phyloP scores from a whole-genome alignment of 108 stramenopile species.

The Pseudonitzschia multiseries region DNA sequence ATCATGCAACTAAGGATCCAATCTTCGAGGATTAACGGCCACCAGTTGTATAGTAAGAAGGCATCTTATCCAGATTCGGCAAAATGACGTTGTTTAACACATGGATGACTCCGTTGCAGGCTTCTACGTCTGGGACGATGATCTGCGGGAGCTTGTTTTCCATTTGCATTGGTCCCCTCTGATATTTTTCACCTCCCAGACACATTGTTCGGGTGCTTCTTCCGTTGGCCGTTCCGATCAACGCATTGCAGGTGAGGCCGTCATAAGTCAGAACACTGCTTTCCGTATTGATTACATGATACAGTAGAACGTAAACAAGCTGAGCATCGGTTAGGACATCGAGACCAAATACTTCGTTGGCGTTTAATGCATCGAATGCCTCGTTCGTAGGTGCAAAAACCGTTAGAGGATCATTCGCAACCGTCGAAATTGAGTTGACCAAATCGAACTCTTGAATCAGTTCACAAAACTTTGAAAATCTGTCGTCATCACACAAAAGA shows the following conservation, averaged over 20 bases:
- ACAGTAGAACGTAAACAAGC: background rate
- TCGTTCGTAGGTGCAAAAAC: constrained; percentile 15
- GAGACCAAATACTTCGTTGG: background rate
- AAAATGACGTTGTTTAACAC: background rate
- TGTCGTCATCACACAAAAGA: background rate
- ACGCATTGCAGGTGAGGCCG: background rate
- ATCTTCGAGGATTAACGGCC: too few species aligned
- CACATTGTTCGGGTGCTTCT: constrained; percentile 4
- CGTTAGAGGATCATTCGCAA: background rate
- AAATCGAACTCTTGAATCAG: constrained; percentile 7
- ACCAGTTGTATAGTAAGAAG: too few species aligned
- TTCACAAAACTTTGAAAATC: constrained; percentile 7
- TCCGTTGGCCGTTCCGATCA: constrained; percentile 11
- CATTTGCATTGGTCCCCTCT: constrained; percentile 11
- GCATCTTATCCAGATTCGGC: constrained; percentile 3
- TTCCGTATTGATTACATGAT: background rate
- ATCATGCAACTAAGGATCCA: too few species aligned
- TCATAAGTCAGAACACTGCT: background rate
- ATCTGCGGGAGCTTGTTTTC: constrained; percentile 6
- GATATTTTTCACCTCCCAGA: background rate
- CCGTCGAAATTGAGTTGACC: background rate
- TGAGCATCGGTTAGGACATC: background rate
- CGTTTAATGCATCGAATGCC: constrained; percentile 8
- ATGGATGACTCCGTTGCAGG: constrained; percentile 9
- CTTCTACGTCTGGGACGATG: background rate